Evolutionary conservation across 306 rosid species (phyloP).

Genomic region (Astragalus glycyphyllos): DNA sequence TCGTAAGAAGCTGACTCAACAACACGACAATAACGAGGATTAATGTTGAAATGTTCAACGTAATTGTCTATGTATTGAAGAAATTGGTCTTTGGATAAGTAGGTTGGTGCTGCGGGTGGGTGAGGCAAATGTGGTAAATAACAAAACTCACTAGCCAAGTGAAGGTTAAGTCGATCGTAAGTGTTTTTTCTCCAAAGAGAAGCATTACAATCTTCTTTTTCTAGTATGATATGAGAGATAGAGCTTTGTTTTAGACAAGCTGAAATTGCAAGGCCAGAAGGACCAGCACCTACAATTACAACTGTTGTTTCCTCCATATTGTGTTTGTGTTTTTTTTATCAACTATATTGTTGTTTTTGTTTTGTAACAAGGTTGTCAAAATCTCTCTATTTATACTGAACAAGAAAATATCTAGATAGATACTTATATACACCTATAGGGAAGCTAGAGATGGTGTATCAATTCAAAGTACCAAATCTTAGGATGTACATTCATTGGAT

Average conservation of each 20-base stretch:
- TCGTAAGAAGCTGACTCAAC: constrained; percentile 44
- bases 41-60: constrained; percentile 36
- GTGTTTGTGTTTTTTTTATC: background rate
- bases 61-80: constrained; percentile 49
- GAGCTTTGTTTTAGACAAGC: constrained; percentile 45
- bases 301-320: constrained; percentile 35
- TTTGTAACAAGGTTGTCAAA: no score
- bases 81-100: constrained; percentile 43
- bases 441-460: no score
- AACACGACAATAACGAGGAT: constrained; percentile 38
- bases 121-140: constrained; percentile 46
- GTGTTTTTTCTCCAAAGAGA: constrained; percentile 64
- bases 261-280: constrained; percentile 57
- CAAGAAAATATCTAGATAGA: no score
- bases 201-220: constrained; percentile 54
- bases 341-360: no score
- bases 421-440: no score
- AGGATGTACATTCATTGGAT: no score
- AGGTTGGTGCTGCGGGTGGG: constrained; percentile 35
- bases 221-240: constrained; percentile 50
- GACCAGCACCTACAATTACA: constrained; percentile 56
- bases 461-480: no score
- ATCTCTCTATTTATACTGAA: no score
- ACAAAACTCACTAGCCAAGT: constrained; percentile 53
- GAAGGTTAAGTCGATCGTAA: constrained; percentile 55